phyloP scores from a whole-genome alignment of 2,329 filamentous ascomycete genomes.

The Hymenoscyphus fraxineus region DNA sequence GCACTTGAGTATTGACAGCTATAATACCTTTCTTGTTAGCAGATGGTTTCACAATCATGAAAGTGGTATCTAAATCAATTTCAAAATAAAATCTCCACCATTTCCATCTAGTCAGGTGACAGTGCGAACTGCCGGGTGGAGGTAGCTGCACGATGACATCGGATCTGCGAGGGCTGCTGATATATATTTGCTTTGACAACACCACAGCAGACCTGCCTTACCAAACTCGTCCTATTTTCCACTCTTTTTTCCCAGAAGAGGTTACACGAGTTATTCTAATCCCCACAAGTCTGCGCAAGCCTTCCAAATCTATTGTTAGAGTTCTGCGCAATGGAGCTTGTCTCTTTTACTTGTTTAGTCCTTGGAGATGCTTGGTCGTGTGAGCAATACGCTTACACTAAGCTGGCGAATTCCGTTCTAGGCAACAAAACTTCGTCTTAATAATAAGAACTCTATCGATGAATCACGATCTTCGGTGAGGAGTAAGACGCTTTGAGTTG shows the following conservation, averaged over 20 bases:
- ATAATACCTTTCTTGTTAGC: too few species aligned
- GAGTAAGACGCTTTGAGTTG: not conserved
- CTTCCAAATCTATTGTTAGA: not conserved
- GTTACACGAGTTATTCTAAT: not conserved
- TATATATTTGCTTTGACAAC: not conserved
- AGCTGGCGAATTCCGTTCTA: not conserved
- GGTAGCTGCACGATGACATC: too few species aligned
- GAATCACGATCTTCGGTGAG: not conserved
- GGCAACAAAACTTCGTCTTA: not conserved
- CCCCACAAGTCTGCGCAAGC: not conserved
- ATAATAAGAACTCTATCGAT: not conserved
- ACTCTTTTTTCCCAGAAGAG: not conserved
- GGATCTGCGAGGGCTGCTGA: too few species aligned
- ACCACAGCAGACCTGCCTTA: not conserved
- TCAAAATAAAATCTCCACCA: too few species aligned
- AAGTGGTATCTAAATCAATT: too few species aligned
- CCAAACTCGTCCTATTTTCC: not conserved
- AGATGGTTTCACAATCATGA: too few species aligned
- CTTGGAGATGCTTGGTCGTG: not conserved
- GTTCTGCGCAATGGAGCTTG: not conserved
- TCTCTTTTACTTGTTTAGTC: not conserved
- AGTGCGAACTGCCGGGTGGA: too few species aligned
- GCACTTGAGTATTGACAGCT: too few species aligned
- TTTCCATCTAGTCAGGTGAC: too few species aligned
- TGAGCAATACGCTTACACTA: not conserved